These are phyloP conservation scores for Roridomyces roridus DNA, from an alignment of 768 basidiomycete genomes.

Conservation along the genomic window DNA sequence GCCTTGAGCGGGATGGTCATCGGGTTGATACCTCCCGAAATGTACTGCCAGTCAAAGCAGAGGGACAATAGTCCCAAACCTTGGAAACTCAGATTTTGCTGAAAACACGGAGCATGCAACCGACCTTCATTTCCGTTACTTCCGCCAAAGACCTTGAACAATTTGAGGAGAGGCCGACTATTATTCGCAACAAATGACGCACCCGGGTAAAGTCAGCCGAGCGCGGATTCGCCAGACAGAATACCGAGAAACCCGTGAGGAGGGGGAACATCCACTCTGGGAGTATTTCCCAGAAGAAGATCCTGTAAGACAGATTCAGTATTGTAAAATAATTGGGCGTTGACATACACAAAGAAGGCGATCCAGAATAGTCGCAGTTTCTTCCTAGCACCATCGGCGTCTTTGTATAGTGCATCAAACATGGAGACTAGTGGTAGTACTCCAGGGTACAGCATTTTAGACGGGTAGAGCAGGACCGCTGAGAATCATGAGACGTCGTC, in stretches of 20 bases:
- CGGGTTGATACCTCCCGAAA: conserved; percentile 51
- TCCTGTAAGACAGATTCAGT: conserved; percentile 11
- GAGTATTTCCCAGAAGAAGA: conserved; percentile 43
- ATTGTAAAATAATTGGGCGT: no score
- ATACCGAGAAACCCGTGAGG: conserved; percentile 35
- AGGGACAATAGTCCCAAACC: conserved; percentile 59
- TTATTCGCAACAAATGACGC: no score
- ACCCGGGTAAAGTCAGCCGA: conserved; percentile 54
- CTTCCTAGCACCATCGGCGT: conserved; percentile 42
- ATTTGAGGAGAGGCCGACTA: no score
- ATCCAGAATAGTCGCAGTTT: conserved; percentile 47
- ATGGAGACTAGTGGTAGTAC: conserved; percentile 31
- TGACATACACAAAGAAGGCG: conserved; percentile 32
- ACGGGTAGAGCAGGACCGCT: conserved; percentile 31
- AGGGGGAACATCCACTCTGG: conserved; percentile 44
- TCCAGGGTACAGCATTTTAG: conserved; percentile 24
- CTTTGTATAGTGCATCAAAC: conserved; percentile 40
- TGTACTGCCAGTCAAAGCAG: conserved; percentile 70
- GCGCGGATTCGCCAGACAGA: conserved; percentile 46
- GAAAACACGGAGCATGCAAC: neutral
- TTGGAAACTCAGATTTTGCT: neutral
- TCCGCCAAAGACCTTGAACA: conserved; percentile 73
- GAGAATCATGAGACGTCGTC: neutral
- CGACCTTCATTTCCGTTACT: conserved; percentile 66
- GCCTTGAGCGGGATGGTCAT: conserved; percentile 58